These are phyloP conservation scores for Penicillium lagena DNA, from an alignment of 495 filamentous ascomycete genomes.

Conservation along the genomic window DNA sequence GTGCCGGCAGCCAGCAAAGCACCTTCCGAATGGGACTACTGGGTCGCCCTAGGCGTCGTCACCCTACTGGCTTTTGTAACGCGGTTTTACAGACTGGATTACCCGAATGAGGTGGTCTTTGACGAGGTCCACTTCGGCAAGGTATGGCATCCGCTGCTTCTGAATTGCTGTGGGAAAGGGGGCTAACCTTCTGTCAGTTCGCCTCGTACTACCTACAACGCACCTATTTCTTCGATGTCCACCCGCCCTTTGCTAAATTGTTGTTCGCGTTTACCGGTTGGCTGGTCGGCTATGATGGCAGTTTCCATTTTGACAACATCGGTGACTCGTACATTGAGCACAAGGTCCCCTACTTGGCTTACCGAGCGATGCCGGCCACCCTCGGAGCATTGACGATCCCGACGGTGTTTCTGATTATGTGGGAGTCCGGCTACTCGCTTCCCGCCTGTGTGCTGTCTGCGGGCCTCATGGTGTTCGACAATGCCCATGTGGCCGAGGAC, in stretches of 20 bases:
- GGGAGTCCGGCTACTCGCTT: constrained; percentile 96
- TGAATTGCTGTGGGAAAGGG: constrained; percentile 4
- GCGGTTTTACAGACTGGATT: constrained; percentile 88
- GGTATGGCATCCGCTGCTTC: constrained; percentile 45
- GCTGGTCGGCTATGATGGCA: constrained; percentile 90
- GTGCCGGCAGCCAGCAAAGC: constrained; percentile 17
- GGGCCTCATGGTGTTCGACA: constrained; percentile 88
- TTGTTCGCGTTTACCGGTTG: constrained; percentile 84
- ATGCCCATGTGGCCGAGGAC: constrained; percentile 96
- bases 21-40: constrained; percentile 73
- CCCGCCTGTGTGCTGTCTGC: constrained; percentile 86
- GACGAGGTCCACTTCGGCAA: constrained; percentile 99
- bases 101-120: constrained; percentile 95
- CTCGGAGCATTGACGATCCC: constrained; percentile 89
- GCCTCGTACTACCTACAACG: constrained; percentile 95
- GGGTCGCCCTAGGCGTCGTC: constrained; percentile 69
- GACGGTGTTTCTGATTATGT: constrained; percentile 96
- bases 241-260: constrained; percentile 83
- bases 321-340: constrained; percentile 97
- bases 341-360: constrained; percentile 94
- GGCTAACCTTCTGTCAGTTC: constrained; percentile 51
- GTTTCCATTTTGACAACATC: constrained; percentile 98
- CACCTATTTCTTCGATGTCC: constrained; percentile 99
- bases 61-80: constrained; percentile 83
- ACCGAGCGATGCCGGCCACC: constrained; percentile 86